Conservation (phyloP, 495 filamentous ascomycete species). For the Podospora pseudoanserina region DNA sequence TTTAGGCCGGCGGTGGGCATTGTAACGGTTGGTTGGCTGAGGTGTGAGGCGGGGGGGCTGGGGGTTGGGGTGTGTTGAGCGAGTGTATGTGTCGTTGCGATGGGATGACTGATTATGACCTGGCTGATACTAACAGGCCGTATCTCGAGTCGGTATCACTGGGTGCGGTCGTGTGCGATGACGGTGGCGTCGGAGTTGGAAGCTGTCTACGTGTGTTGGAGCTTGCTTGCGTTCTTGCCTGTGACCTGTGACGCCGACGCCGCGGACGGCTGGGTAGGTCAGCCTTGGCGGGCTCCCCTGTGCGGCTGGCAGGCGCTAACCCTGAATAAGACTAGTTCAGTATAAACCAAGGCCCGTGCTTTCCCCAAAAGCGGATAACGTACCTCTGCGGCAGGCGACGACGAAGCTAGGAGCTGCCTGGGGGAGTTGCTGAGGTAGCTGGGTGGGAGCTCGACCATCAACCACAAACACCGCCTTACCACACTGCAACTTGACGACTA, state of each 20-base stretch:
- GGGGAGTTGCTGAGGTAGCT: conserved; percentile 10
- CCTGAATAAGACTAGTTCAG: background rate
- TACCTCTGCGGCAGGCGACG: conserved; percentile 23
- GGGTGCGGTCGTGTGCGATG: conserved; percentile 10
- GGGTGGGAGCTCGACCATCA: conserved; percentile 13
- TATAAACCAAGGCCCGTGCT: background rate
- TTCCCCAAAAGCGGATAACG: conserved; percentile 8
- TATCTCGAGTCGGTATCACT: background rate
- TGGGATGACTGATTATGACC: background rate
- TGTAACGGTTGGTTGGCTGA: conserved; percentile 31
- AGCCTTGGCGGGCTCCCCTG: conserved; percentile 25
- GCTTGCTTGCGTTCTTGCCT: conserved; percentile 19
- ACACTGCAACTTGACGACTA: conserved; percentile 6
- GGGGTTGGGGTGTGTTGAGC: conserved; percentile 6
- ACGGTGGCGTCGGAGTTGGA: conserved; percentile 14
- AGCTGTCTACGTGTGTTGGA: conserved; percentile 13
- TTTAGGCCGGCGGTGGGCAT: conserved; percentile 88
- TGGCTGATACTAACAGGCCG: background rate
- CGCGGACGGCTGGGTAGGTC: conserved; percentile 12
- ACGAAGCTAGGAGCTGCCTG: conserved; percentile 40
- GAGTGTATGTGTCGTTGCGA: background rate
- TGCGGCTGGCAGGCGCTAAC: conserved; percentile 2
- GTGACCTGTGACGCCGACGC: background rate
- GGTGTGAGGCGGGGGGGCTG: conserved; percentile 32
- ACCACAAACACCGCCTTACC: conserved; percentile 13